Percentiles rank a stretch among this genome's conserved stretches.
Evolutionary conservation across 139 green algal genomes (phyloP).

Genomic region (Zygnema cylindricum): DNA sequence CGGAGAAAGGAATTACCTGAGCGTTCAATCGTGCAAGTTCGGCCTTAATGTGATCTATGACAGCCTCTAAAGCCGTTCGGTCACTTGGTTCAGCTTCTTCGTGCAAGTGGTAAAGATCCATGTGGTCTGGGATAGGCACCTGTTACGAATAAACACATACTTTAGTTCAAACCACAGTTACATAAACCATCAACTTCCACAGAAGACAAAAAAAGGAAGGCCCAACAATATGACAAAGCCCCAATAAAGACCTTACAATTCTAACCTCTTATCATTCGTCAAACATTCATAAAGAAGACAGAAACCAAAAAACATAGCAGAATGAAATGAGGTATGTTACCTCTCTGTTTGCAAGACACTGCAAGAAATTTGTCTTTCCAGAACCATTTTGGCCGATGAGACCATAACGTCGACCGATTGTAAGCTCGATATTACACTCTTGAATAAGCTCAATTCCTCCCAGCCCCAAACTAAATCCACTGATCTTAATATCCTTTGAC

Average conservation of each 20-base stretch:
- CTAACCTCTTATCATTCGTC: no score
- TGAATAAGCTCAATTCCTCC: constrained; percentile 74
- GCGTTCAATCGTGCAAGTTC: neutral
- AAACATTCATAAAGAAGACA: no score
- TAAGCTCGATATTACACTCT: constrained; percentile 83
- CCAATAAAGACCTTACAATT: no score
- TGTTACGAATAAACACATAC: constrained; percentile 63
- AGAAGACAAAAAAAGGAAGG: no score
- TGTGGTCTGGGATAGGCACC: constrained; percentile 89
- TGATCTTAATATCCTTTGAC: constrained; percentile 69
- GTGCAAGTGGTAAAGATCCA: constrained; percentile 92
- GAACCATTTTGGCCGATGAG: constrained; percentile 66
- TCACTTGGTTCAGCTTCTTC: constrained; percentile 82
- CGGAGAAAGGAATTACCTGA: neutral
- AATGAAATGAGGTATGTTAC: no score
- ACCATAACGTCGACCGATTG: constrained; percentile 72
- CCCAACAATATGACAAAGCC: no score
- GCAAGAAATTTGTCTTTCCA: constrained; percentile 68
- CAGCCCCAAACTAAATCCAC: constrained; percentile 73
- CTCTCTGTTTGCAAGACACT: constrained; percentile 72
- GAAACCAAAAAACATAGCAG: no score
- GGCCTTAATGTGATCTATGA: constrained; percentile 22
- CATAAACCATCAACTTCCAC: no score
- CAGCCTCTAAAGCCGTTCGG: constrained; percentile 78
- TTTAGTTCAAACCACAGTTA: no score